phyloP scores from a whole-genome alignment of 2,329 filamentous ascomycete genomes.

The Phialophora tarda region DNA sequence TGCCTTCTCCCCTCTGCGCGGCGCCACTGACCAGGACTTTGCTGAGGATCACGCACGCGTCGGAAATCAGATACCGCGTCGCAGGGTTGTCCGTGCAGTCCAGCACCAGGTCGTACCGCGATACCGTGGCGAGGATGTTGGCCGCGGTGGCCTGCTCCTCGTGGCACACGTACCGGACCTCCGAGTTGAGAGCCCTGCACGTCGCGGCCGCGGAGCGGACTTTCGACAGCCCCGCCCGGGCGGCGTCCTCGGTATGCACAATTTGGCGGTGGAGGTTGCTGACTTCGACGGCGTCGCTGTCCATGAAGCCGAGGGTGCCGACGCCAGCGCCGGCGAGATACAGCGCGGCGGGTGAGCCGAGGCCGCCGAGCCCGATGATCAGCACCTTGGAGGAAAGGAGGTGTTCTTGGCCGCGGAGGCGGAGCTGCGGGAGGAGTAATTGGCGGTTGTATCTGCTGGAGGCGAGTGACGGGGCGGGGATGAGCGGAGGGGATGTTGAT shows the following conservation, averaged over 20 bases:
- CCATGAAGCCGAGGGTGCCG: conserved; percentile 80
- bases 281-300: conserved; percentile 83
- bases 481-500: neutral
- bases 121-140: conserved; percentile 26
- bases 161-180: conserved; percentile 28
- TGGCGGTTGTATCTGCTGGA: conserved; percentile 39
- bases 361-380: conserved; percentile 82
- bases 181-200: conserved; percentile 35
- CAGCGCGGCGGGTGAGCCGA: conserved; percentile 90
- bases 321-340: conserved; percentile 91
- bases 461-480: conserved; percentile 36
- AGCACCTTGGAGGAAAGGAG: conserved; percentile 57
- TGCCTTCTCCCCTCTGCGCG: conserved; percentile 84
- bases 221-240: conserved; percentile 64
- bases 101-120: conserved; percentile 77
- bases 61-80: conserved; percentile 89
- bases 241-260: conserved; percentile 64
- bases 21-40: conserved; percentile 89
- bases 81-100: conserved; percentile 96
- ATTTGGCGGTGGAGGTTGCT: conserved; percentile 95
- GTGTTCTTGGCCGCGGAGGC: conserved; percentile 34
- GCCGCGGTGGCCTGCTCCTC: conserved; percentile 26
- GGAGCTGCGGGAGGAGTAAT: conserved; percentile 37
- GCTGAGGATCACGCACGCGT: conserved; percentile 78
- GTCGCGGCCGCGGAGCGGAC: conserved; percentile 30